A percentile compares a stretch with the other conserved stretches of the same genome.
Evolutionary conservation across 2,329 filamentous ascomycete species (phyloP).

Genomic region (Apiospora koreana): DNA sequence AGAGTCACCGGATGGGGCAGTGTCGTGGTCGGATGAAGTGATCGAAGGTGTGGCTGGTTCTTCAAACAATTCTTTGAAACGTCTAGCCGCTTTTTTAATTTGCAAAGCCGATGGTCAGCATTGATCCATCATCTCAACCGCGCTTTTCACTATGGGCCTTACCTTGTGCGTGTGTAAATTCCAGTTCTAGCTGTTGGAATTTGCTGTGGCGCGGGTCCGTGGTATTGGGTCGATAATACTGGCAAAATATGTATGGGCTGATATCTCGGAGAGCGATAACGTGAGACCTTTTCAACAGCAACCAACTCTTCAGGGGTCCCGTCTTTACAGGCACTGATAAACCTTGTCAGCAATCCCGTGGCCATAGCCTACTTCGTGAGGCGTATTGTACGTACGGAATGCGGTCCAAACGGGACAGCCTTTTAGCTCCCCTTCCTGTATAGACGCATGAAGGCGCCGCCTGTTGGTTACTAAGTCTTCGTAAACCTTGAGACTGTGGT

Average conservation of each 20-base stretch:
- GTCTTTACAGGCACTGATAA: neutral
- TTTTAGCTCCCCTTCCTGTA: conserved; percentile 54
- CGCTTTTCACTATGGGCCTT: neutral
- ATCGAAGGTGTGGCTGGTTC: neutral
- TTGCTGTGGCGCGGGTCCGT: neutral
- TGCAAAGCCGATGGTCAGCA: neutral
- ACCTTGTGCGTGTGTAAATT: neutral
- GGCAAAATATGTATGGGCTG: conserved; percentile 60
- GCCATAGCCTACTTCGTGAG: neutral
- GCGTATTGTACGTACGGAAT: conserved; percentile 47
- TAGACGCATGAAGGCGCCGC: conserved; percentile 56
- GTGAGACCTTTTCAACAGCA: conserved; percentile 47
- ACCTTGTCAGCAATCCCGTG: neutral
- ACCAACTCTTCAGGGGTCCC: conserved; percentile 31
- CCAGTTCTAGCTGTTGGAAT: neutral
- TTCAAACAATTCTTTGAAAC: neutral
- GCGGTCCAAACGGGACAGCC: conserved; percentile 65
- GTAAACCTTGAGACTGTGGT: conserved; percentile 56
- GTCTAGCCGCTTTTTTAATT: neutral
- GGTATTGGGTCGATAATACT: conserved; percentile 52
- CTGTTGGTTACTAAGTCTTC: conserved; percentile 50
- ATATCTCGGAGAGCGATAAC: conserved; percentile 55
- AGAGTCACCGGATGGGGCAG: neutral
- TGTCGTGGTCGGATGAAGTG: neutral
- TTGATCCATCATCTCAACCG: neutral